These are phyloP conservation scores for Purshia tridentata DNA, from an alignment of 306 rosid species.

Conservation along the genomic window DNA sequence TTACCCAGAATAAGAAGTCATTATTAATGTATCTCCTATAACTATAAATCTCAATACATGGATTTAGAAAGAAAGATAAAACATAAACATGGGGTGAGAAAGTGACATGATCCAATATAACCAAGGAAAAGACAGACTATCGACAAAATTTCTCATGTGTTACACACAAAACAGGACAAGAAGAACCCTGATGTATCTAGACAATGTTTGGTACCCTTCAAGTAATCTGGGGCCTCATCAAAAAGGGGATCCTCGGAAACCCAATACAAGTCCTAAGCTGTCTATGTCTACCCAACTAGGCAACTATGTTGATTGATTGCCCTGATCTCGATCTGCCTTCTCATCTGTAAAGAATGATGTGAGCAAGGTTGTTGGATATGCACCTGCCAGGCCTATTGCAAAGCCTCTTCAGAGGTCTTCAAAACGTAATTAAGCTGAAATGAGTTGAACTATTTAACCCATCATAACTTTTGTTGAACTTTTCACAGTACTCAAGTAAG, in stretches of 20 bases:
- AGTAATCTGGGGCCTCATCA: conserved; percentile 85
- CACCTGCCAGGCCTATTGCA: conserved; percentile 56
- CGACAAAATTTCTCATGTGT: too few species aligned
- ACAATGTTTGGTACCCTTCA: conserved; percentile 75
- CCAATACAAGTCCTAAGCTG: conserved; percentile 79
- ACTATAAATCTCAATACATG: neutral
- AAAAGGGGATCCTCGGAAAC: conserved; percentile 89
- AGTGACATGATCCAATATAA: too few species aligned
- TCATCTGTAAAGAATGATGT: conserved; percentile 75
- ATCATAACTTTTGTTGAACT: neutral
- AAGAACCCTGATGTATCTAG: conserved; percentile 44
- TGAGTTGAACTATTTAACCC: conserved; percentile 32
- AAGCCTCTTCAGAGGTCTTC: conserved; percentile 70
- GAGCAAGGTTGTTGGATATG: conserved; percentile 58
- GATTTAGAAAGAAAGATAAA: neutral
- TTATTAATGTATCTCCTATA: neutral
- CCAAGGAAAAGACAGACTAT: too few species aligned
- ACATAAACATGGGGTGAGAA: neutral
- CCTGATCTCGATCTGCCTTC: conserved; percentile 68
- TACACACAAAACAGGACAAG: conserved; percentile 8
- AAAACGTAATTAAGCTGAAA: conserved; percentile 94
- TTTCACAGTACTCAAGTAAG: neutral
- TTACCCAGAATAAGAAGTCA: too few species aligned
- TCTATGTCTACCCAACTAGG: conserved; percentile 67
- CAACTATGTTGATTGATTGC: conserved; percentile 56